These are phyloP conservation scores for Podila epigama DNA, from an alignment of 192 early-diverging fungal genomes.

Conservation along the genomic window DNA sequence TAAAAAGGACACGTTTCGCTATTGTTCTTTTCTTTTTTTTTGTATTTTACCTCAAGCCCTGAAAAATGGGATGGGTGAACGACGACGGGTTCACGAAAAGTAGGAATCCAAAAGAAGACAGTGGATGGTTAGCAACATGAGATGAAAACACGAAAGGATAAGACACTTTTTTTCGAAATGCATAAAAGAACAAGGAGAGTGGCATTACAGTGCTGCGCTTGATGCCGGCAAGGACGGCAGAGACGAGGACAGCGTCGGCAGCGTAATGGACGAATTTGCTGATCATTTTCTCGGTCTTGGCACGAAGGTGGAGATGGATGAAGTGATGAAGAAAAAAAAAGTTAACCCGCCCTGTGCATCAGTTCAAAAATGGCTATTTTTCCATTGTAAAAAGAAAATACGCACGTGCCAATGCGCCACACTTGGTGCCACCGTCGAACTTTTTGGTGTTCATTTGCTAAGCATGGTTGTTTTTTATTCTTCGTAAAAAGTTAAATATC, in stretches of 20 bases:
- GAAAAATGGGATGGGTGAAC: no score
- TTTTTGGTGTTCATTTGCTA: no score
- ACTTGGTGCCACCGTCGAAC: no score
- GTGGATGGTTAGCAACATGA: neutral
- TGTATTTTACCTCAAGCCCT: conserved; percentile 29
- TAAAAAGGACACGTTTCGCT: no score
- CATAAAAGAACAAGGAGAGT: conserved; percentile 10
- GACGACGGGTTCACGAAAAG: neutral
- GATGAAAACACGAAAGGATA: conserved; percentile 2
- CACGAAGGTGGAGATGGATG: neutral
- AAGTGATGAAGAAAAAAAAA: neutral
- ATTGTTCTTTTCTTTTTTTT: no score
- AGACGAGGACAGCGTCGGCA: conserved; percentile 64
- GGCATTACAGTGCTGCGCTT: conserved; percentile 59
- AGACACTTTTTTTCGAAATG: neutral
- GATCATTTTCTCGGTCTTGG: conserved; percentile 37
- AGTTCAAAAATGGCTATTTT: neutral
- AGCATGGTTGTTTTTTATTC: no score
- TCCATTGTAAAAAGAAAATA: no score
- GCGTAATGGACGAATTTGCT: conserved; percentile 59
- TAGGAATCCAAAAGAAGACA: neutral
- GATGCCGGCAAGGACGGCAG: conserved; percentile 65
- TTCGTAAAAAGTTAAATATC: no score
- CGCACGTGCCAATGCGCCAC: no score
- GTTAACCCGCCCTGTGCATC: neutral